Evolutionary conservation across 2,329 filamentous ascomycete species (phyloP).

Genomic region (Penicillium freii): DNA sequence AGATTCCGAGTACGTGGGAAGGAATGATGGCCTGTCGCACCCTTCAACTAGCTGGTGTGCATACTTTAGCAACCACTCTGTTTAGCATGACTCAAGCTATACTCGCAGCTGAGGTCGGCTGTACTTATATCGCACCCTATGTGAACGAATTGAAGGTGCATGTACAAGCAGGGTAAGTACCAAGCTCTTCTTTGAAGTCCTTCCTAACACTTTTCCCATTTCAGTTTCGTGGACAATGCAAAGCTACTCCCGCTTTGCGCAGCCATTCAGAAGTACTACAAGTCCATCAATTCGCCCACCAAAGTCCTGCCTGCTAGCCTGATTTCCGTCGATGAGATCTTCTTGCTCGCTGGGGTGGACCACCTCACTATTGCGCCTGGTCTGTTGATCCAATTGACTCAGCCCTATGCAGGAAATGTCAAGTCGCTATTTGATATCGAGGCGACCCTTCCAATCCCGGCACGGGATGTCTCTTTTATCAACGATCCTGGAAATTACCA

Average conservation of each 20-base stretch:
- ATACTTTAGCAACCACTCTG: conserved; percentile 61
- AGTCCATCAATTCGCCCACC: conserved; percentile 40
- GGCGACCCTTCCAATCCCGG: conserved; percentile 9
- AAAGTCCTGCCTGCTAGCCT: conserved; percentile 58
- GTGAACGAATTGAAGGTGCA: conserved; percentile 65
- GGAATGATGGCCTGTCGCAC: conserved; percentile 59
- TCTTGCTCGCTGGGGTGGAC: conserved; percentile 56
- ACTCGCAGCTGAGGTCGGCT: conserved; percentile 57
- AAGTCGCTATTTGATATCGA: conserved; percentile 32
- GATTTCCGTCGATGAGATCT: conserved; percentile 58
- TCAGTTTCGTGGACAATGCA: conserved; percentile 28
- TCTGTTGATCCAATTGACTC: conserved; percentile 50
- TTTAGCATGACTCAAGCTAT: conserved; percentile 62
- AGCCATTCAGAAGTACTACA: conserved; percentile 55
- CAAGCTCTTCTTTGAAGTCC: not conserved
- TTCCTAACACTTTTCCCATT: not conserved
- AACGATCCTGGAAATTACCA: conserved; percentile 51
- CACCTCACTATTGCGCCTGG: conserved; percentile 60
- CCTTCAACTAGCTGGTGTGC: conserved; percentile 55
- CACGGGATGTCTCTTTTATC: conserved; percentile 27
- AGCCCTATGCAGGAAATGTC: conserved; percentile 37
- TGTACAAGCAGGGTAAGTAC: conserved; percentile 46
- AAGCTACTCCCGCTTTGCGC: conserved; percentile 50
- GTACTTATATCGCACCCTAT: conserved; percentile 63
- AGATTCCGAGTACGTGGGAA: conserved; percentile 63